Evolutionary conservation across 768 basidiomycete genomes (phyloP).

Genomic region (Psilocybe cyanescens): DNA sequence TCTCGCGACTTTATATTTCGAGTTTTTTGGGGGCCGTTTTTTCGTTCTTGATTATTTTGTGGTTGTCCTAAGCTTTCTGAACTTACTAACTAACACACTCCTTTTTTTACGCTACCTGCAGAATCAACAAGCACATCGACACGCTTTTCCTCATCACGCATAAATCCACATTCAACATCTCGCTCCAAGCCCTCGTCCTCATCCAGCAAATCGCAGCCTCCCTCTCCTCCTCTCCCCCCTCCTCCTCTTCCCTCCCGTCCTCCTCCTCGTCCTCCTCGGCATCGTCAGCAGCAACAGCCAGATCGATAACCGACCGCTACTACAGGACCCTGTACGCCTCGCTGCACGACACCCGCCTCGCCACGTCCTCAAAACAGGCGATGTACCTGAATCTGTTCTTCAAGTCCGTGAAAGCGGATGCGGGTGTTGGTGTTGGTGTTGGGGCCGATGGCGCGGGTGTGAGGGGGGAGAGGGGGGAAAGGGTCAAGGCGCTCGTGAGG

Average conservation of each 20-base stretch:
- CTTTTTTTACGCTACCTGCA: too few species aligned
- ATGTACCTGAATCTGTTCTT: slow-evolving; percentile 96
- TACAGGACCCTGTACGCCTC: slow-evolving; percentile 91
- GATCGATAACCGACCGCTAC: slow-evolving; percentile 64
- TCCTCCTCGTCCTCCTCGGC: slow-evolving; percentile 45
- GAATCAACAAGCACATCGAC: slow-evolving; percentile 86
- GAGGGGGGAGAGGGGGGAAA: slow-evolving; percentile 41
- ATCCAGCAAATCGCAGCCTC: slow-evolving; percentile 82
- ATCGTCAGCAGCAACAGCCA: slow-evolving; percentile 26
- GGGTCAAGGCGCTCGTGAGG: slow-evolving; percentile 81
- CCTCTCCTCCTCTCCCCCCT: slow-evolving; percentile 41
- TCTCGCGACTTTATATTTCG: too few species aligned
- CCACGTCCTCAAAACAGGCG: slow-evolving; percentile 88
- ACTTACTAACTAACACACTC: too few species aligned
- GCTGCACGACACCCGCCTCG: slow-evolving; percentile 79
- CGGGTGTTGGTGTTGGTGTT: slow-evolving; percentile 16
- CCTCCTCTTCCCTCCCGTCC: slow-evolving; percentile 39
- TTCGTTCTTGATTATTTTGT: too few species aligned
- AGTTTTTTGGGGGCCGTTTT: too few species aligned
- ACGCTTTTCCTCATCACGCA: slow-evolving; percentile 96
- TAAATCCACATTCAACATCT: slow-evolving; percentile 95
- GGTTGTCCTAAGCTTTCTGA: too few species aligned
- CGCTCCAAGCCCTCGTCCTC: slow-evolving; percentile 87
- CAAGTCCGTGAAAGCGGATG: slow-evolving; percentile 79
- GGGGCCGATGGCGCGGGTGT: not conserved